Evolutionary conservation across 805 yeast genomes (phyloP).

Genomic region (Metahyphopichia silvanorum): DNA sequence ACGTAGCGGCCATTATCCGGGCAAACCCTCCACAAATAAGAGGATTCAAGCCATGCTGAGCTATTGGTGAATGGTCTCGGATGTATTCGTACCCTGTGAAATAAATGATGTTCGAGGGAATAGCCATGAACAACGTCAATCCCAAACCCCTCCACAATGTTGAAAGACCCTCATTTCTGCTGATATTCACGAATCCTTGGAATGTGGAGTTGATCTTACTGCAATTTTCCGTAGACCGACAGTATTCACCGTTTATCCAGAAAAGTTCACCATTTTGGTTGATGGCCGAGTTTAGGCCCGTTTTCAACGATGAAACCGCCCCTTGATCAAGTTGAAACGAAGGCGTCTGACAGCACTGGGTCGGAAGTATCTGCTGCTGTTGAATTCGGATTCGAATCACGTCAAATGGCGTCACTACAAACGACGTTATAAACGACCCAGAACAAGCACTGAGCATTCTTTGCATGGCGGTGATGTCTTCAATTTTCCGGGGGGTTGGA

Average conservation of each 20-base stretch:
- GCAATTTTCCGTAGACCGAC: conserved; percentile 37
- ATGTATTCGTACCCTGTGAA: conserved; percentile 90
- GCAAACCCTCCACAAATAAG: conserved; percentile 83
- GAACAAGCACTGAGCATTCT: conserved; percentile 77
- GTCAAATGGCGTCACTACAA: conserved; percentile 78
- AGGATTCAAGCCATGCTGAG: conserved; percentile 61
- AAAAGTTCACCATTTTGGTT: conserved; percentile 24
- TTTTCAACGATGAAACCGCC: no score
- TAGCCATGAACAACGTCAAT: conserved; percentile 78
- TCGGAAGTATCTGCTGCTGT: conserved; percentile 63
- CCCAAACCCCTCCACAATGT: conserved; percentile 91
- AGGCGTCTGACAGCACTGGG: conserved; percentile 24
- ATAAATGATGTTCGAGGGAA: conserved; percentile 90
- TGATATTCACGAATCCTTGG: conserved; percentile 68
- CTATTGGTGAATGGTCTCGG: conserved; percentile 60
- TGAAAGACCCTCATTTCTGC: conserved; percentile 65
- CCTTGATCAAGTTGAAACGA: conserved; percentile 7
- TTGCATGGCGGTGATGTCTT: conserved; percentile 49
- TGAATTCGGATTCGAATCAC: conserved; percentile 75
- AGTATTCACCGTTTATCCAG: conserved; percentile 35
- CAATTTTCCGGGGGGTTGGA: conserved; percentile 1
- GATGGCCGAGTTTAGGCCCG: conserved; percentile 23
- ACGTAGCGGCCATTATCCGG: conserved; percentile 76
- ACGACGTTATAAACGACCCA: conserved; percentile 70
- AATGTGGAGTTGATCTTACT: conserved; percentile 62